A percentile compares a stretch with the other conserved stretches of the same genome.
Evolutionary conservation across 495 filamentous ascomycete genomes (phyloP).

Genomic region (Aspergillus asperescens): DNA sequence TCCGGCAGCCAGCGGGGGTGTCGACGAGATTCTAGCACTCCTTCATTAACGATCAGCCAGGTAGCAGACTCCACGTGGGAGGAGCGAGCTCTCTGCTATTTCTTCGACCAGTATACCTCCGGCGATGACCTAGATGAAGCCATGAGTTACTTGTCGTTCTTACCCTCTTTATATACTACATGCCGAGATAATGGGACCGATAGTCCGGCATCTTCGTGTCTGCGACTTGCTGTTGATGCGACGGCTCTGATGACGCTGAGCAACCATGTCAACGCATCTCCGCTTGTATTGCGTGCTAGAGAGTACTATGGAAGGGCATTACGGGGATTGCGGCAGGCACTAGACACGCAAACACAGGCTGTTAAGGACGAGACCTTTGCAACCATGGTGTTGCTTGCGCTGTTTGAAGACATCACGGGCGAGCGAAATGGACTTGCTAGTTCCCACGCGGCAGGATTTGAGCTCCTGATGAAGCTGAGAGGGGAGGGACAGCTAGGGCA

Average conservation of each 20-base stretch:
- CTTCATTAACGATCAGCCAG: constrained; percentile 17
- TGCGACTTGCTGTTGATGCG: constrained; percentile 39
- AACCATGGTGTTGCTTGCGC: constrained; percentile 33
- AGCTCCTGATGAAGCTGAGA: constrained; percentile 36
- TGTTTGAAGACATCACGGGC: constrained; percentile 41
- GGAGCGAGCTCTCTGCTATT: constrained; percentile 40
- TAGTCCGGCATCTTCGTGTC: constrained; percentile 23
- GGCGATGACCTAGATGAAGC: constrained; percentile 19
- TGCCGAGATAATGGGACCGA: constrained; percentile 21
- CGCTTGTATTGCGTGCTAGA: constrained; percentile 30
- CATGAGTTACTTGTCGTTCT: constrained; percentile 32
- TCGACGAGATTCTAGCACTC: background rate
- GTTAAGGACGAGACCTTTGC: constrained; percentile 42
- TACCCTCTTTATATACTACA: constrained; percentile 33
- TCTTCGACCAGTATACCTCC: constrained; percentile 42
- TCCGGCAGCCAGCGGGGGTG: background rate
- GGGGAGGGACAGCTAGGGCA: constrained; percentile 30
- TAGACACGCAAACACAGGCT: constrained; percentile 28
- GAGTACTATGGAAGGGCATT: constrained; percentile 35
- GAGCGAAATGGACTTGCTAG: constrained; percentile 38
- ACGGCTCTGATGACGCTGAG: constrained; percentile 36
- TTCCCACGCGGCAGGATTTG: constrained; percentile 41
- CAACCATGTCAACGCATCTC: constrained; percentile 27
- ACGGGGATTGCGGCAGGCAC: constrained; percentile 26
- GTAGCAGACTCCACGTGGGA: constrained; percentile 36